Base-by-base conservation (phyloP, 176 grass and related monocot genomes). In the Urochloa ruziziensis region DNA sequence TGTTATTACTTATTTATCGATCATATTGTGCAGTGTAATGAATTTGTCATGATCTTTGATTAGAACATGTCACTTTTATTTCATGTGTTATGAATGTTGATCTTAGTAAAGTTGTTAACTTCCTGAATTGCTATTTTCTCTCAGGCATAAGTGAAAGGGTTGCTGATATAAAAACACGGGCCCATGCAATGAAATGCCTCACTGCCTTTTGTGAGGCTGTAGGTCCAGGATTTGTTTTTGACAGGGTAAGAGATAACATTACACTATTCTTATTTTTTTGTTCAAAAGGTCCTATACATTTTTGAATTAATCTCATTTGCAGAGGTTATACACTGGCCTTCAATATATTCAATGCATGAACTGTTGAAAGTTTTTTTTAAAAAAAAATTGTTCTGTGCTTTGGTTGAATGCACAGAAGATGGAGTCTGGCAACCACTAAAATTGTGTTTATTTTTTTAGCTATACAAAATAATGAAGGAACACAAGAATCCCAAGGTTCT, bases 381-480 rank as follows among this genome's bases (percentile, higher is more conserved):
- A n/a, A n/a, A n/a, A n/a, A n/a, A n/a, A n/a, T 46, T 61, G 27
- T 78, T 44, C 14, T 24, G 10, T 82, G 70, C 28, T 46, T 81
- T 59, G 32, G n/a, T 37, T 32, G 15, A 80, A 36, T 79, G 60
- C 10, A 34, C 21, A 11, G 18, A 51, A 4, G 25, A 23, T 78
- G 28, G 33, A 51, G 4, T 69, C 67, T 14, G 25, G 8, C 43
- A 63, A 30, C 46, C 17, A 28, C 36, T 73, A 83, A 76, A 91
- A 84, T 62, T 80, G 53, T 64, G 39, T 37, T n/a, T 69, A 23
- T 54, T 77, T 68, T 48, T 91, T 21, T 87, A 98, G 96, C 75
- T 98, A 32, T 98, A 96, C 88, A 99, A 99, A 93, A 99, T 99
- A 81, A 92, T 99, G 96, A 99, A 94, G 86, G 96, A 92, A 73